These are phyloP conservation scores for Alternaria novae-zelandiae DNA, from an alignment of 2,329 filamentous ascomycete genomes.

Conservation along the genomic window DNA sequence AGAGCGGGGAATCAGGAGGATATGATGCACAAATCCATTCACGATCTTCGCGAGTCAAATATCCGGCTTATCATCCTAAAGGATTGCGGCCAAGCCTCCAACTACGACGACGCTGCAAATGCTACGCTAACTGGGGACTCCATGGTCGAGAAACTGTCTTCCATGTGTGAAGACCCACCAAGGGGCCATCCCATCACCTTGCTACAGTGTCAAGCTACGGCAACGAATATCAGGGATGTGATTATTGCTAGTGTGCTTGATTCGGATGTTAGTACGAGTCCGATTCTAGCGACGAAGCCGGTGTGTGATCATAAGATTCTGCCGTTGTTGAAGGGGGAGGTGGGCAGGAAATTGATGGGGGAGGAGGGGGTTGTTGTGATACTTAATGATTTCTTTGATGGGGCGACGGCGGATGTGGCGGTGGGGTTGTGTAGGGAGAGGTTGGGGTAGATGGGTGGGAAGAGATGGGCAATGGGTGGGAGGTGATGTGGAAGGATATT, in stretches of 20 bases:
- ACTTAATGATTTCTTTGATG: slow-evolving; percentile 60
- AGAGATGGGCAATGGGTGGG: neutral
- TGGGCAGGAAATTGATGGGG: slow-evolving; percentile 44
- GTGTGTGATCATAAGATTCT: slow-evolving; percentile 57
- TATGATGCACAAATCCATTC: slow-evolving; percentile 32
- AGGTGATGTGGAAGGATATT: too few species aligned
- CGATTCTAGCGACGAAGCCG: slow-evolving; percentile 58
- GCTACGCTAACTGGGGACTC: slow-evolving; percentile 39
- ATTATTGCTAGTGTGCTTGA: slow-evolving; percentile 56
- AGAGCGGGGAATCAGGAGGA: slow-evolving; percentile 32
- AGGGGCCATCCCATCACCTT: slow-evolving; percentile 30
- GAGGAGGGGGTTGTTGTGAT: slow-evolving; percentile 56
- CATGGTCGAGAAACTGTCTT: slow-evolving; percentile 34
- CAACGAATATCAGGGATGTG: slow-evolving; percentile 58
- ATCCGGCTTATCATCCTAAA: slow-evolving; percentile 38
- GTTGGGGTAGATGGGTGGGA: slow-evolving; percentile 25
- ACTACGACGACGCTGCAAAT: slow-evolving; percentile 43
- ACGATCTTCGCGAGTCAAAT: slow-evolving; percentile 29
- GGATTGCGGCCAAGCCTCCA: slow-evolving; percentile 34
- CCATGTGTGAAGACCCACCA: slow-evolving; percentile 29
- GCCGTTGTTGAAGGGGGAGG: slow-evolving; percentile 55
- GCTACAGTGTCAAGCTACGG: slow-evolving; percentile 59
- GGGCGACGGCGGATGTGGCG: slow-evolving; percentile 56
- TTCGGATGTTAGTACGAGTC: slow-evolving; percentile 53
- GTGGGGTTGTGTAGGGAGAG: slow-evolving; percentile 51